These are phyloP conservation scores for Kluyveromyces nonfermentans DNA, from an alignment of 805 yeast genomes.

Conservation along the genomic window DNA sequence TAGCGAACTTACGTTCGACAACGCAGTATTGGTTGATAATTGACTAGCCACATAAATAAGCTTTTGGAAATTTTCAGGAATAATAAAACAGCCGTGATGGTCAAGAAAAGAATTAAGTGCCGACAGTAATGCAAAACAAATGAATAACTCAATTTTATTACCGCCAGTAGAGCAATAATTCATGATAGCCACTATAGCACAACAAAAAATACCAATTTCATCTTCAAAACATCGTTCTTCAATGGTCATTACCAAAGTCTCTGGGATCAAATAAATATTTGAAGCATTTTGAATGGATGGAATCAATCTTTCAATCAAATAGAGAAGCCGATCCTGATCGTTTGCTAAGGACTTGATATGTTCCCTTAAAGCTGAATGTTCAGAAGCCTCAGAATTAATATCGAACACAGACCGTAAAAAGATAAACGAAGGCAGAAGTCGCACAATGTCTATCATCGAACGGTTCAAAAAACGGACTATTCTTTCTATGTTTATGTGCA, in stretches of 20 bases:
- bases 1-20: neutral
- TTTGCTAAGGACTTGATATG: neutral
- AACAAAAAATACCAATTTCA: neutral
- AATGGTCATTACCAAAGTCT: neutral
- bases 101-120: neutral
- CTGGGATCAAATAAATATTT: neutral
- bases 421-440: slow-evolving; percentile 15
- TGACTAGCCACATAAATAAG: neutral
- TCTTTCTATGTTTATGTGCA: neutral
- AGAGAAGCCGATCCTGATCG: neutral
- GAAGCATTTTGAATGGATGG: neutral
- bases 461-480: slow-evolving; percentile 14
- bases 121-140: neutral
- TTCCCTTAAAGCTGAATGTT: slow-evolving; percentile 21
- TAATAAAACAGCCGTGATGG: neutral
- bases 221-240: neutral
- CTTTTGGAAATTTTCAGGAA: neutral
- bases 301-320: slow-evolving; percentile 1
- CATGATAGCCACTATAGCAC: neutral
- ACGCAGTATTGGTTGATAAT: neutral
- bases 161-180: neutral
- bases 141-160: neutral
- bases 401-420: slow-evolving; percentile 19
- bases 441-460: slow-evolving; percentile 16
- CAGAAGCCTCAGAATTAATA: slow-evolving; percentile 21